Conservation (phyloP, 805 yeast genomes). For the Dipodascus albidus region DNA sequence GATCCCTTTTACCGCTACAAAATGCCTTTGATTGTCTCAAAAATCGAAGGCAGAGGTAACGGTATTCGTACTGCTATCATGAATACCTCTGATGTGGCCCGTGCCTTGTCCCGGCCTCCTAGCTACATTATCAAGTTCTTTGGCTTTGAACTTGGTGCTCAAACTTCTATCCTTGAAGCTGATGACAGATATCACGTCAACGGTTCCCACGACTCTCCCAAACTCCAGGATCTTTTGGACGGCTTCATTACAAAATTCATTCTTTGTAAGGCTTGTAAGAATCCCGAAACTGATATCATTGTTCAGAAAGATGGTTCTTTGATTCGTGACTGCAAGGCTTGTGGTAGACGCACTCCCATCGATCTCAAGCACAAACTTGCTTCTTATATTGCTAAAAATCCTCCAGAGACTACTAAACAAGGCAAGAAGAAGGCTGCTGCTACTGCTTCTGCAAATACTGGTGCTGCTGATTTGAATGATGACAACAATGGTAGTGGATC, state of each 20-base stretch:
- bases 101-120: constrained; percentile 90
- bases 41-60: constrained; percentile 97
- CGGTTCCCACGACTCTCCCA: constrained; percentile 85
- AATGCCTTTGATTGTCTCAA: constrained; percentile 96
- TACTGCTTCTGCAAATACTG: constrained; percentile 81
- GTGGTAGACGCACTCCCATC: constrained; percentile 80
- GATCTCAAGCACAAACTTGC: constrained; percentile 81
- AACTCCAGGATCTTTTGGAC: constrained; percentile 87
- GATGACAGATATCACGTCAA: constrained; percentile 85
- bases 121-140: constrained; percentile 86
- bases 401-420: constrained; percentile 38
- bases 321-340: constrained; percentile 93
- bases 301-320: constrained; percentile 64
- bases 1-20: constrained; percentile 99
- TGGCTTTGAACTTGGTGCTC: constrained; percentile 96
- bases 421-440: constrained; percentile 66
- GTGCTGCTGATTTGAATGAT: constrained; percentile 37
- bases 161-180: constrained; percentile 68
- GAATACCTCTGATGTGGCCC: constrained; percentile 84
- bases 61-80: constrained; percentile 95
- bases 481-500: constrained; percentile 17
- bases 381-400: constrained; percentile 83
- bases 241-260: constrained; percentile 91
- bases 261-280: constrained; percentile 87
- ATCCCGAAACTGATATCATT: constrained; percentile 92